Percentiles rank a stretch among this genome's conserved stretches.
phyloP scores from a whole-genome alignment of 1,284 basidiomycete species.

The Baeospora myosura region DNA sequence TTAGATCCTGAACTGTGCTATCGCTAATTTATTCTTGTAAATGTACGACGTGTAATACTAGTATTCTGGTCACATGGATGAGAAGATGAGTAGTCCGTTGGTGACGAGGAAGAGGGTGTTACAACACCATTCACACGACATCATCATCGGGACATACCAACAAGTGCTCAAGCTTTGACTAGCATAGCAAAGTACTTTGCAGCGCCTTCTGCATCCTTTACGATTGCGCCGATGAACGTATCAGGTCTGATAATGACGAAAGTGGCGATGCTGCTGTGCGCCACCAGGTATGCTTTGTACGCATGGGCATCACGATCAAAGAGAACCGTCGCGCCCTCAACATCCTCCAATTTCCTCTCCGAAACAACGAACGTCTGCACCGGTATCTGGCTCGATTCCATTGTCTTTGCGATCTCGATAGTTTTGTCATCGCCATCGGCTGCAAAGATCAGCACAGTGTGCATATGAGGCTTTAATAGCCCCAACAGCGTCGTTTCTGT shows the following conservation, averaged over 20 bases:
- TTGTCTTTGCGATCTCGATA: slow-evolving; percentile 17
- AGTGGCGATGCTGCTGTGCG: slow-evolving; percentile 13
- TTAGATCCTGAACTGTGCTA: too few relatives aligned
- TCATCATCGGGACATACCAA: too few relatives aligned
- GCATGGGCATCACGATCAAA: background rate
- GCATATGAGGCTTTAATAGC: slow-evolving; percentile 15
- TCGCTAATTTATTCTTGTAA: too few relatives aligned
- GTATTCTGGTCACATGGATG: too few relatives aligned
- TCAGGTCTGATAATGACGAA: slow-evolving; percentile 1
- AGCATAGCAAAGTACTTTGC: slow-evolving; percentile 27
- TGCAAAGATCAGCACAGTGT: slow-evolving; percentile 20
- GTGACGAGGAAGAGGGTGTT: too few relatives aligned
- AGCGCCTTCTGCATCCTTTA: background rate
- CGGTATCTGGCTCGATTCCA: slow-evolving; percentile 1
- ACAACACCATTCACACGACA: too few relatives aligned
- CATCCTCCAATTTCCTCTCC: slow-evolving; percentile 11
- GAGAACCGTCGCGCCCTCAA: slow-evolving; percentile 11
- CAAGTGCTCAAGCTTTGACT: too few relatives aligned
- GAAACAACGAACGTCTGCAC: slow-evolving; percentile 8
- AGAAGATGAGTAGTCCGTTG: too few relatives aligned
- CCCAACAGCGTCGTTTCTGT: slow-evolving; percentile 17
- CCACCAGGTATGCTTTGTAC: slow-evolving; percentile 2
- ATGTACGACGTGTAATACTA: too few relatives aligned
- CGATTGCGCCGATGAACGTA: slow-evolving; percentile 1
- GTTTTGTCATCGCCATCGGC: too few relatives aligned